Percentiles rank a stretch among this genome's conserved stretches.
Conservation (phyloP, 805 yeast species). For the Clavispora fructus region DNA sequence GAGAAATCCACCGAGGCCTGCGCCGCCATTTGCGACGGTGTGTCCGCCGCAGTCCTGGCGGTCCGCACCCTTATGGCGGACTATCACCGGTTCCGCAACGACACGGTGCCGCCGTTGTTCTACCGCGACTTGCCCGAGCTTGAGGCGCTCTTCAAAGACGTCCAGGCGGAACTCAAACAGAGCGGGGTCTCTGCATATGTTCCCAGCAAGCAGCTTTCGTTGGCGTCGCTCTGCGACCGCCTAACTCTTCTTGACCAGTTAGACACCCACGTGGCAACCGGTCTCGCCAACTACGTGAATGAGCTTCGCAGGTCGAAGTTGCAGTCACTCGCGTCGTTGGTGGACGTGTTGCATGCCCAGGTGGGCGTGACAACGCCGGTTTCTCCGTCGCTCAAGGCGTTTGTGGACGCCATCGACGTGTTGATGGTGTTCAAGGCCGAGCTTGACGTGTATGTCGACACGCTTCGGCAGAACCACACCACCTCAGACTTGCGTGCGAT, state of each 20-base stretch:
- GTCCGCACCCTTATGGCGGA: not conserved
- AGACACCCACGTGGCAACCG: slow-evolving; percentile 1
- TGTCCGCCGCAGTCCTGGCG: not conserved
- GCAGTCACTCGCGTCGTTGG: slow-evolving; percentile 2
- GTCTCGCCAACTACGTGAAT: not conserved
- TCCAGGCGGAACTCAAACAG: slow-evolving; percentile 4
- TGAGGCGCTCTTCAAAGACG: slow-evolving; percentile 4
- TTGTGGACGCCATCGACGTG: slow-evolving; percentile 4
- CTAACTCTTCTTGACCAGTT: slow-evolving; percentile 1
- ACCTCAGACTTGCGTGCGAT: slow-evolving; percentile 6
- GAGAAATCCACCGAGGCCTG: too few relatives aligned
- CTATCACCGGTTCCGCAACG: slow-evolving; percentile 2
- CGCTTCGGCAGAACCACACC: slow-evolving; percentile 4
- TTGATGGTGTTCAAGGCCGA: slow-evolving; percentile 4
- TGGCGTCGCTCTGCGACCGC: slow-evolving; percentile 5
- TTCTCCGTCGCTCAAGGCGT: slow-evolving; percentile 2
- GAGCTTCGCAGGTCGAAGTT: slow-evolving; percentile 2
- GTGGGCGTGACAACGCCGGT: not conserved
- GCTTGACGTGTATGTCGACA: not conserved
- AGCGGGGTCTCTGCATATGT: slow-evolving; percentile 10
- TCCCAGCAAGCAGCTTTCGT: slow-evolving; percentile 11
- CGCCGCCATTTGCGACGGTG: too few relatives aligned
- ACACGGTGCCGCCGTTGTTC: slow-evolving; percentile 5
- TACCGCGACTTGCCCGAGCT: slow-evolving; percentile 13
- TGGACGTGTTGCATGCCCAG: slow-evolving; percentile 1